These are phyloP conservation scores for Acanthamoeba healyi DNA, from an alignment of 208 protist species.

Conservation along the genomic window DNA sequence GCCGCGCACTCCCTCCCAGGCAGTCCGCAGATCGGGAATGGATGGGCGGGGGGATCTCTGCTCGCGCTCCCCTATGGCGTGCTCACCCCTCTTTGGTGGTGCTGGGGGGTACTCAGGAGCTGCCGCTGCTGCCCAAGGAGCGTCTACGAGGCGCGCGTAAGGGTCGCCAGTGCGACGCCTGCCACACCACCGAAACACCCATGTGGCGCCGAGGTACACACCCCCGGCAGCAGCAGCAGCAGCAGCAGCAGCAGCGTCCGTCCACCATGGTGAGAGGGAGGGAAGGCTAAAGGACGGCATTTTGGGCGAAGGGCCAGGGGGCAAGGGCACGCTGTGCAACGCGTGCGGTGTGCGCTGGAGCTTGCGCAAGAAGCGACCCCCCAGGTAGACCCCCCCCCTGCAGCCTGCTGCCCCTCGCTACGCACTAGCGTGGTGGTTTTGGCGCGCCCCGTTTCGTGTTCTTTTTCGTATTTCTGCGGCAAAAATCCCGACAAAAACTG, in stretches of 20 bases:
- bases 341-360: constrained; percentile 41
- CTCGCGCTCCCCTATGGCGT: no score
- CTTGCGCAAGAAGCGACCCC: constrained; percentile 24
- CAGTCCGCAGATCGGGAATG: neutral
- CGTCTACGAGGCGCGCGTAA: neutral
- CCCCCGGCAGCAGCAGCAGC: neutral
- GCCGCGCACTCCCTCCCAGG: neutral
- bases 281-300: neutral
- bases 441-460: no score
- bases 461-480: no score
- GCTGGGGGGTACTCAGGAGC: no score
- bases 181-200: constrained; percentile 32
- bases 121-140: neutral
- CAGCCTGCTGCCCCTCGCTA: no score
- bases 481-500: no score
- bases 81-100: no score
- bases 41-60: no score
- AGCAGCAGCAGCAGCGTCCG: neutral
- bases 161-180: constrained; percentile 32
- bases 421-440: no score
- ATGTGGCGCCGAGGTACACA: constrained; percentile 30
- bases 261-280: no score
- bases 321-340: constrained; percentile 53
- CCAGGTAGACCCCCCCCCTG: neutral
- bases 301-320: constrained; percentile 35